A percentile compares a stretch with the other conserved stretches of the same genome.
These are phyloP conservation scores for Stramenopiles sp. DNA, from an alignment of 352 stramenopile genomes.

Conservation along the genomic window DNA sequence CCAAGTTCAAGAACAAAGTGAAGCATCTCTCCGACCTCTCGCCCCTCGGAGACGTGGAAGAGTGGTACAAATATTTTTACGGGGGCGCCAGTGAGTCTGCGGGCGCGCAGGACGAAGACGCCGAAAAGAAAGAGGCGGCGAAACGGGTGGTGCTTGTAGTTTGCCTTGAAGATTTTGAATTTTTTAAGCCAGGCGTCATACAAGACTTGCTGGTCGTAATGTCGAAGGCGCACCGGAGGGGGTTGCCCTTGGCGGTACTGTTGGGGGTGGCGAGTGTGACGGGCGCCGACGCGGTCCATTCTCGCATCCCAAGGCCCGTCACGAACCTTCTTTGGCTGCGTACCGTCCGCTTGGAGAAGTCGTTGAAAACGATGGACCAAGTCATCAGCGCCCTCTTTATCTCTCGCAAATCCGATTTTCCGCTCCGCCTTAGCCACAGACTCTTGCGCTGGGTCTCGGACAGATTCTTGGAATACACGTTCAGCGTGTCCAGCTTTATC, in stretches of 20 bases:
- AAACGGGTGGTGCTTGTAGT: not conserved
- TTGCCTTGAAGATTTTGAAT: constrained; percentile 6
- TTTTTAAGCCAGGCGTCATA: not conserved
- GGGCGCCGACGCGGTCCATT: not conserved
- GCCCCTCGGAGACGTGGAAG: not conserved
- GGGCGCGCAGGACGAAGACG: not conserved
- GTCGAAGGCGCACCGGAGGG: not conserved
- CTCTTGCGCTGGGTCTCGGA: not conserved
- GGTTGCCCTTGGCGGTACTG: not conserved
- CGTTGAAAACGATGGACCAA: not conserved
- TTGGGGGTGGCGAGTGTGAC: not conserved
- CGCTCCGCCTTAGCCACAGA: not conserved
- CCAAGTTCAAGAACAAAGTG: not conserved
- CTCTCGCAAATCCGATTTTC: not conserved
- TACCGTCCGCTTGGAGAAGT: not conserved
- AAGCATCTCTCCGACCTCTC: not conserved
- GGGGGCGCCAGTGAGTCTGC: not conserved
- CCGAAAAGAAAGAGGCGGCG: not conserved
- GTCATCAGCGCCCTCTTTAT: not conserved
- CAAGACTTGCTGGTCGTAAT: not conserved
- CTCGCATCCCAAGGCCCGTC: not conserved
- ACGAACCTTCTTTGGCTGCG: not conserved
- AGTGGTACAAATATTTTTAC: constrained; percentile 8
- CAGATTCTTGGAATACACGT: not conserved
- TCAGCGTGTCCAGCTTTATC: not conserved